phyloP scores from a whole-genome alignment of 2,329 filamentous ascomycete species.

The Microdochium bolleyi region DNA sequence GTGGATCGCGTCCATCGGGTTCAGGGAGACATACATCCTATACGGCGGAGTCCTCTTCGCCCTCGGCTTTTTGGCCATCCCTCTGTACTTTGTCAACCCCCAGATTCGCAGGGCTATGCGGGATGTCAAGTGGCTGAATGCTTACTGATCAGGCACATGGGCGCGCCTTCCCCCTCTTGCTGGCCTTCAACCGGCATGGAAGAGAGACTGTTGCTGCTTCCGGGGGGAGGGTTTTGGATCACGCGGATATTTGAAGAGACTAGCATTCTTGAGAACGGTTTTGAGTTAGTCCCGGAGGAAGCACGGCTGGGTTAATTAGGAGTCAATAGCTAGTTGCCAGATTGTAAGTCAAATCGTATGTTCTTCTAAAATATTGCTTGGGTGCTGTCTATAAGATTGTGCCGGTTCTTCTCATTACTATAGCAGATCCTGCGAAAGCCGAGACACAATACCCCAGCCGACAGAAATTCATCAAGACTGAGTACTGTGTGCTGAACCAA shows the following conservation, averaged over 20 bases:
- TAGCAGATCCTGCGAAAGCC: background rate
- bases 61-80: conserved; percentile 3
- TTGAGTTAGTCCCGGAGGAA: background rate
- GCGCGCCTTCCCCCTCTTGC: background rate
- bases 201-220: background rate
- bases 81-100: conserved; percentile 1
- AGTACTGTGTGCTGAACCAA: background rate
- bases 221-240: background rate
- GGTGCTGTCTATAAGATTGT: background rate
- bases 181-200: background rate
- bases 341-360: background rate
- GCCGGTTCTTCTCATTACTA: background rate
- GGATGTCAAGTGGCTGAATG: background rate
- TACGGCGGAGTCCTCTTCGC: conserved; percentile 5
- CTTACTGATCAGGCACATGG: background rate
- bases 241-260: background rate
- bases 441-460: background rate
- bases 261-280: background rate
- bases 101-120: background rate
- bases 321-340: background rate
- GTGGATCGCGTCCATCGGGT: conserved; percentile 9
- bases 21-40: conserved; percentile 5
- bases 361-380: background rate
- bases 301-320: background rate
- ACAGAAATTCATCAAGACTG: background rate